These are phyloP conservation scores for Vaccinium macrocarpon DNA, from an alignment of 148 eudicot genomes.

Conservation along the genomic window DNA sequence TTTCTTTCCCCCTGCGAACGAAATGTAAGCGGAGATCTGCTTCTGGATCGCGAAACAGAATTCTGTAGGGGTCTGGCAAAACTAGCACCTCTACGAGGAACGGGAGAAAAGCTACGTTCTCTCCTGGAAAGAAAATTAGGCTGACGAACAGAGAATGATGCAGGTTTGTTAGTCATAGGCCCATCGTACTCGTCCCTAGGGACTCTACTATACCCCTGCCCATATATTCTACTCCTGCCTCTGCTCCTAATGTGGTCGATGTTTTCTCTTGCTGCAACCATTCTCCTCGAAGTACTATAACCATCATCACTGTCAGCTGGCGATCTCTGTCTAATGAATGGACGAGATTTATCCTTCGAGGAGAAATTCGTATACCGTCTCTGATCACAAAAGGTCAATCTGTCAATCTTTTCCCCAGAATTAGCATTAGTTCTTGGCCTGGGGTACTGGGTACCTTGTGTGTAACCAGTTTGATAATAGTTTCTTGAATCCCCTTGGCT, in stretches of 20 bases:
- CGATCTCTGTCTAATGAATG: slow-evolving; percentile 37
- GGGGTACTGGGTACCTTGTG: slow-evolving; percentile 23
- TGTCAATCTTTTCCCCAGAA: slow-evolving; percentile 32
- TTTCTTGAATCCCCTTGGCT: slow-evolving; percentile 28
- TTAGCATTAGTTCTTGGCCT: slow-evolving; percentile 26
- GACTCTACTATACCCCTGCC: slow-evolving; percentile 37
- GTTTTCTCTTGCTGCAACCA: slow-evolving; percentile 25
- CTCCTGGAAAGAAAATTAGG: slow-evolving; percentile 35
- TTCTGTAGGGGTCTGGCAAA: slow-evolving; percentile 32
- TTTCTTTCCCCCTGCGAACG: slow-evolving; percentile 31
- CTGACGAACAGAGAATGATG: slow-evolving; percentile 26
- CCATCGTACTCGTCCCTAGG: slow-evolving; percentile 43
- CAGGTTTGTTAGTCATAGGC: slow-evolving; percentile 27
- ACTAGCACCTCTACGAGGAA: slow-evolving; percentile 28
- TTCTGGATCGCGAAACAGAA: slow-evolving; percentile 58
- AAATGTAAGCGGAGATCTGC: slow-evolving; percentile 48
- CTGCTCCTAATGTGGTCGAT: slow-evolving; percentile 26
- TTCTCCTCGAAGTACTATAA: slow-evolving; percentile 31
- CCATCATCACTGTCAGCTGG: slow-evolving; percentile 39
- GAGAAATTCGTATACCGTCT: slow-evolving; percentile 30
- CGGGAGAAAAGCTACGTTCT: slow-evolving; percentile 50
- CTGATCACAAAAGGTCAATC: slow-evolving; percentile 30
- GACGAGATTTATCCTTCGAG: slow-evolving; percentile 29
- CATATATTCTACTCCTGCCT: slow-evolving; percentile 33
- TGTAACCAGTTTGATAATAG: slow-evolving; percentile 19